Evolutionary conservation across 495 filamentous ascomycete genomes (phyloP), one percentile per base, ranked within the genome.

Genomic region (Hypoxylon rickii): DNA sequence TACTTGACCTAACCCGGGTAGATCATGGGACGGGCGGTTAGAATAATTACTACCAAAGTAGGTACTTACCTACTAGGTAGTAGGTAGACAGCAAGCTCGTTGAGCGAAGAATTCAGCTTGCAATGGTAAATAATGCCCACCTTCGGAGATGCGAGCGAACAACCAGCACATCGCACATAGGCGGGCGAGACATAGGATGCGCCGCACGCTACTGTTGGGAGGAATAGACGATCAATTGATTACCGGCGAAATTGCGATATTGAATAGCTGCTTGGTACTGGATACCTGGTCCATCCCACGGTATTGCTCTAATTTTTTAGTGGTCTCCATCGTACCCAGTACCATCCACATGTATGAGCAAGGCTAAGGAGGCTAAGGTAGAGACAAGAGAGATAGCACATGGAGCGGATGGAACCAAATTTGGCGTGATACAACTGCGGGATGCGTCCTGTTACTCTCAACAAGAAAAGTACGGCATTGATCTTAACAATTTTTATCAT

Each of bases 181-280:
- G n/a, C n/a, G n/a, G n/a, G n/a, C n/a, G 15, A 15, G 15, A 16
- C 3, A 3, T 39, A 29, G 19, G 10, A 29, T 20, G 15, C 37
- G 31, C 29, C 29, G 31, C 36, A 29, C 32, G 32, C 13, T 48
- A 31, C 29, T 50, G 52, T 48, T 38, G 44, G 49, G 53, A 32
- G 22, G 38, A 21, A 44, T 40, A 42, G 46, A 57, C 4, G 20
- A 45, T 26, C 15, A 26, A 53, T 53, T 45, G 19, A 24, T 37
- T 40, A 39, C 10, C 18, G 12, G 47, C 31, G 47, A 58, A 52
- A 58, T 58, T 58, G 29, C 55, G 45, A 38, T 49, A 53, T 48
- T 51, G 31, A 44, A 37, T 13, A 13, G n/a, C n/a, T n/a, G n/a
- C n/a, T n/a, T n/a, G n/a, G n/a, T n/a, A n/a, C n/a, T n/a, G n/a